Evolutionary conservation across 2,329 filamentous ascomycete species (phyloP).

Genomic region (Ophiostoma piceae): DNA sequence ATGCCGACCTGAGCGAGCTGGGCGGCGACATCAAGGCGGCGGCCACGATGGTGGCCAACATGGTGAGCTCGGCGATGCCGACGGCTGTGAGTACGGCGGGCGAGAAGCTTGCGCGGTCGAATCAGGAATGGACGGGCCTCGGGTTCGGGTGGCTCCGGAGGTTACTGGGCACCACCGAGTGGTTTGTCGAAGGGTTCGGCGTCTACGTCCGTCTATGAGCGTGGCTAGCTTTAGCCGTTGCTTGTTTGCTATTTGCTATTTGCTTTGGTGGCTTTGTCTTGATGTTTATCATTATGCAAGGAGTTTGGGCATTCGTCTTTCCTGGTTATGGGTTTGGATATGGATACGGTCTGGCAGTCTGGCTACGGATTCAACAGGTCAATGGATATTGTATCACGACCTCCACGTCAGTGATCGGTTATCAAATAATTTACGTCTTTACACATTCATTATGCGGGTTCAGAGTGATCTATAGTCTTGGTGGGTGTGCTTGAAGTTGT

Average conservation of each 20-base stretch:
- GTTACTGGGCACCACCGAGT: slow-evolving; percentile 75
- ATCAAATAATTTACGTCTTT: background rate
- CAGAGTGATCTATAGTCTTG: no score
- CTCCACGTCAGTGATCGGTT: background rate
- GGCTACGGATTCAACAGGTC: no score
- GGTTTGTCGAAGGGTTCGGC: slow-evolving; percentile 87
- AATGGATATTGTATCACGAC: background rate
- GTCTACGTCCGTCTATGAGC: slow-evolving; percentile 64
- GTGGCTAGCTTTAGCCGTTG: no score
- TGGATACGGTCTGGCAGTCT: background rate
- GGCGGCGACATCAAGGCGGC: slow-evolving; percentile 33
- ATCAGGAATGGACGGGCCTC: slow-evolving; percentile 66
- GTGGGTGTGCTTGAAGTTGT: background rate
- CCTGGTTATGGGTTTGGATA: background rate
- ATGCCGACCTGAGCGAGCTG: background rate
- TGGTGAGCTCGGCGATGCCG: slow-evolving; percentile 64
- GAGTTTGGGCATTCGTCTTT: slow-evolving; percentile 7
- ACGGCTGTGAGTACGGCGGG: slow-evolving; percentile 62
- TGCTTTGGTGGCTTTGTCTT: background rate
- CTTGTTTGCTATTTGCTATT: background rate
- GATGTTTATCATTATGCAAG: background rate
- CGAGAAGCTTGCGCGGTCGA: slow-evolving; percentile 52
- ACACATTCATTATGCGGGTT: background rate
- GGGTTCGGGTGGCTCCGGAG: slow-evolving; percentile 83
- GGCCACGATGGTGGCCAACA: slow-evolving; percentile 40